Conservation (phyloP, 768 basidiomycete species). For the Lactifluus pinguis region DNA sequence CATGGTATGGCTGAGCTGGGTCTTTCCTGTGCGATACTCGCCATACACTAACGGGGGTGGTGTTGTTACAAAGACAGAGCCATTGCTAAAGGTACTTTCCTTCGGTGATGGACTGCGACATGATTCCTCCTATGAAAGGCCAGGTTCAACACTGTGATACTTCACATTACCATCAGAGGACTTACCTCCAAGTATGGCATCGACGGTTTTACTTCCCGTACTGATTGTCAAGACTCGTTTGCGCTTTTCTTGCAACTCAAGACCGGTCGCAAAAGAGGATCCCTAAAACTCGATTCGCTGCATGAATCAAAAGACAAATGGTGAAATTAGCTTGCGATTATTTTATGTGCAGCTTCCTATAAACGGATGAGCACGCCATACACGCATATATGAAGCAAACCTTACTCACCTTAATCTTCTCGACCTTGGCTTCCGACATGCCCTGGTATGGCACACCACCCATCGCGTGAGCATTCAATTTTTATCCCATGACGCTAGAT, state of each 20-base stretch:
- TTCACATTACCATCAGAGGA: not conserved
- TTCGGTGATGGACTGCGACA: slow-evolving; percentile 93
- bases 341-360: slow-evolving; percentile 86
- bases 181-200: slow-evolving; percentile 78
- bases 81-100: slow-evolving; percentile 32
- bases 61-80: not conserved
- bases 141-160: not conserved
- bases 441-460: slow-evolving; percentile 43
- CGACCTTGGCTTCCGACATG: slow-evolving; percentile 94
- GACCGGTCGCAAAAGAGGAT: slow-evolving; percentile 83
- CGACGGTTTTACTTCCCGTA: slow-evolving; percentile 89
- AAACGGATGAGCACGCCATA: not conserved
- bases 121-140: slow-evolving; percentile 56
- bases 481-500: too few species aligned
- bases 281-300: slow-evolving; percentile 41
- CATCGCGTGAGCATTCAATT: not conserved
- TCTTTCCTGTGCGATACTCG: slow-evolving; percentile 94
- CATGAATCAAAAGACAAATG: not conserved
- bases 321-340: slow-evolving; percentile 42
- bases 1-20: slow-evolving; percentile 93
- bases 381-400: slow-evolving; percentile 7
- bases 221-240: slow-evolving; percentile 76
- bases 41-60: slow-evolving; percentile 61
- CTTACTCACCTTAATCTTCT: slow-evolving; percentile 76
- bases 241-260: slow-evolving; percentile 82